Base-by-base conservation (phyloP, 352 stramenopile genomes). In the Phytophthora sojae region DNA sequence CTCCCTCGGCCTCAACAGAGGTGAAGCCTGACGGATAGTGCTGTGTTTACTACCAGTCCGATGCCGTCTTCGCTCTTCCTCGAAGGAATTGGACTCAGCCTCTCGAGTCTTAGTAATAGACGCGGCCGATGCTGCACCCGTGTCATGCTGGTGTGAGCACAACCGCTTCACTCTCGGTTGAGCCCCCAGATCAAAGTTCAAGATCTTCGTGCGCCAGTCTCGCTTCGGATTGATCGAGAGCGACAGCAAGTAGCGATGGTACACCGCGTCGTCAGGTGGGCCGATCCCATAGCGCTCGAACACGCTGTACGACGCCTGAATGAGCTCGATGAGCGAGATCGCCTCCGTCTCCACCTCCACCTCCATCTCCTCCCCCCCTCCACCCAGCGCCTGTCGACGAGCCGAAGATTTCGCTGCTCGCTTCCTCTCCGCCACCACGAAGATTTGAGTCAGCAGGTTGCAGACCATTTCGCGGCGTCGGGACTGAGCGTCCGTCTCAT, bases 131-230 rank as follows among this genome's bases (percentile, higher is more conserved):
- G 44, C 52, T 47, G 32, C 11, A 17, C 45, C 14, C 12, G 45
- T 9, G 53, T n/a, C 42, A 37, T 75, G 52, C 3, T 30, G 64
- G 39, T 73, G 45, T 26, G 51, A 39, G 45, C 68, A 68, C 55
- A 79, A 55, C 0, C 67, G 32, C 32, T 76, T 62, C 11, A 76
- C 60, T 5, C 60, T 68, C 3, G 57, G 69, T 57, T 68, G 69
- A 8, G 29, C 17, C 0, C 42, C 52, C 0, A 79, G 17, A 3
- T 73, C 57, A 12, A 93, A 86, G 14, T 32, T 60, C 12, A 63
- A 58, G 61, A 93, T 79, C 68, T 91, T 91, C 37, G 60, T 81
- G 29, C 67, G 71, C 85, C 85, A 93, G 68, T 93, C 74, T 61
- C 32, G 67, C 14, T 91, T 80, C 0, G 82, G 79, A 42, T 91